phyloP scores from a whole-genome alignment of 139 green algal genomes.

The Micractinium conductrix region DNA sequence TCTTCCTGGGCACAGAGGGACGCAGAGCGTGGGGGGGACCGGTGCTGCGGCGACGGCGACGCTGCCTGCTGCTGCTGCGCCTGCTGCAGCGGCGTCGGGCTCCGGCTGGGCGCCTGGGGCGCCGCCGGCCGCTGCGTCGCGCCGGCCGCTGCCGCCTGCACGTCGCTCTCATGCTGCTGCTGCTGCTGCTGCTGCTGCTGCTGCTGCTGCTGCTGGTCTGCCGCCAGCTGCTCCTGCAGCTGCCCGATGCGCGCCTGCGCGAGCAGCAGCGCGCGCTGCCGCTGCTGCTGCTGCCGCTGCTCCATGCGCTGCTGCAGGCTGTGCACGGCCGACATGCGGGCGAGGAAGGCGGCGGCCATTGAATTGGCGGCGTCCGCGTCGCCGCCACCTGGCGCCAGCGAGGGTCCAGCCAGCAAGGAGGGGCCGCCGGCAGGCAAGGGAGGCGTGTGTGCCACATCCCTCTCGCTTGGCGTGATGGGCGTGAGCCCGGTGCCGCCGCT shows the following conservation, averaged over 20 bases:
- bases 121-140: too few relatives aligned
- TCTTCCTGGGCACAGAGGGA: too few relatives aligned
- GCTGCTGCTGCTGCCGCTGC: neutral
- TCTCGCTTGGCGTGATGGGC: neutral
- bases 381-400: neutral
- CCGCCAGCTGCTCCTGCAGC: constrained; percentile 15
- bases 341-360: neutral
- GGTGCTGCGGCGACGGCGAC: too few relatives aligned
- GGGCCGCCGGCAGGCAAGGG: neutral
- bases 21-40: too few relatives aligned
- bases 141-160: neutral
- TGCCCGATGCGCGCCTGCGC: constrained; percentile 7
- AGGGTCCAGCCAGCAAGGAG: neutral
- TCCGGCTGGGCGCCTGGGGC: too few relatives aligned
- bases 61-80: neutral
- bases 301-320: constrained; percentile 12
- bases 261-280: constrained; percentile 9
- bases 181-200: neutral
- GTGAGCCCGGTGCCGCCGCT: neutral
- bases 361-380: neutral
- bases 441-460: neutral
- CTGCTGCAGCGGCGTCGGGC: neutral
- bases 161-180: neutral
- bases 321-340: constrained; percentile 20
- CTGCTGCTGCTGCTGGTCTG: neutral